Base-by-base conservation (phyloP, 75 land plant genomes). In the Cupressus sempervirens region DNA sequence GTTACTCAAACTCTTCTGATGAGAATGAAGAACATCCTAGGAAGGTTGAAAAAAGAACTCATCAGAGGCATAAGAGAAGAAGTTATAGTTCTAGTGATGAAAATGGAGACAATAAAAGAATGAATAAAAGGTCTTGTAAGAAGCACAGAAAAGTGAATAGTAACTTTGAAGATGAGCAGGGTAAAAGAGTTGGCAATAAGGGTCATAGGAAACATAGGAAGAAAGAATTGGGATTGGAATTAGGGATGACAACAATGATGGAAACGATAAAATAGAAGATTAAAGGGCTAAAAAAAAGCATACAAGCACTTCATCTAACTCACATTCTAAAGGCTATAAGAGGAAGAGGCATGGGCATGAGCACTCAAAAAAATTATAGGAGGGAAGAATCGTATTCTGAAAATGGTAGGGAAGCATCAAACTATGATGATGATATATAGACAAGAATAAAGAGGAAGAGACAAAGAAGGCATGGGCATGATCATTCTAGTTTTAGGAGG, bases 181-280 rank as follows among this genome's bases (percentile, higher is more conserved):
- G n/a, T 12, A 83, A 40, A 41, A 83, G 41, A 62, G 62, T 26
- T 20, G 40, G 43, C 2, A 83, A 83, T 75, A 89, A 86, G 56
- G 65, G 73, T 68, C 90, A 89, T 72, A 89, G 70, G 77, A 80
- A 62, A 86, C 77, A 68, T 86, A 62, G 35, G 84, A 90, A 80
- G 84, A 81, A 85, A 88, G 89, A 68, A 74, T 76, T 30, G 85
- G 82, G 72, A 52, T 53, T 38, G 86, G 87, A 82, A 74, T 80
- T 91, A 26, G 74, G 41, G 90, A 84, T 87, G 83, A 89, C 4
- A 67, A 30, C 34, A 88, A 83, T 86, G 85, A 84, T 77, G 91
- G 90, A 18, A 43, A 76, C 20, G 41, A 16, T 40, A 76, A 76
- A 43, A 43, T 10, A 76, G 20, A 23, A 20, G 79, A 76, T 76